These are phyloP conservation scores for Solanum medicagineum DNA, from an alignment of 257 asterid species.

Conservation along the genomic window DNA sequence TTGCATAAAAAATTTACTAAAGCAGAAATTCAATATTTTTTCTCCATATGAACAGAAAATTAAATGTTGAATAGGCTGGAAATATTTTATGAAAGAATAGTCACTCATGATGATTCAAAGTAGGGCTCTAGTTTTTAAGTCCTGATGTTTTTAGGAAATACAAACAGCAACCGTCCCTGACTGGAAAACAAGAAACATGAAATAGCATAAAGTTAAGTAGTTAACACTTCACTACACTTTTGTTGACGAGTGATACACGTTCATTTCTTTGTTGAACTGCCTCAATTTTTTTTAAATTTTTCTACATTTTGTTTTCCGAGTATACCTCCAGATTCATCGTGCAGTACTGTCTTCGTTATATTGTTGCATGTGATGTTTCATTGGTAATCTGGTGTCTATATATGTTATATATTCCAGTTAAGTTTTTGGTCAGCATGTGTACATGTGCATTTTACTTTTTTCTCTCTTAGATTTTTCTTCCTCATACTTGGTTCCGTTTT, in stretches of 20 bases:
- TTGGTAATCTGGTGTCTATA: background rate
- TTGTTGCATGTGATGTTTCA: background rate
- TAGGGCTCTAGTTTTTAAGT: background rate
- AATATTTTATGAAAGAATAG: background rate
- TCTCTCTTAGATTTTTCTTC: background rate
- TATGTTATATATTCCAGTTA: background rate
- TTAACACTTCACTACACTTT: too few species aligned
- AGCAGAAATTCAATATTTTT: background rate
- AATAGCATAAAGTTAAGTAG: background rate
- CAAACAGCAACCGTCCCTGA: background rate
- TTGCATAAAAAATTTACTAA: background rate
- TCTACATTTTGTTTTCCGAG: background rate
- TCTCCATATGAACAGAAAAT: background rate
- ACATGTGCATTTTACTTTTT: background rate
- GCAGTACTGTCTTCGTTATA: background rate
- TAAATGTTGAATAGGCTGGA: background rate
- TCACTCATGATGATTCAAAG: background rate
- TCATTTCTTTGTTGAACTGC: too few species aligned
- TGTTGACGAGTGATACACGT: too few species aligned
- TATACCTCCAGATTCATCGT: background rate
- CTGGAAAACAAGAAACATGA: background rate
- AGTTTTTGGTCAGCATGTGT: background rate
- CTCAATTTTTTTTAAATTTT: too few species aligned
- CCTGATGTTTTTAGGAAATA: background rate
- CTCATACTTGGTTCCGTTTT: background rate